Base-by-base conservation (phyloP, 805 yeast species). In the Clavispora carvajalis region DNA sequence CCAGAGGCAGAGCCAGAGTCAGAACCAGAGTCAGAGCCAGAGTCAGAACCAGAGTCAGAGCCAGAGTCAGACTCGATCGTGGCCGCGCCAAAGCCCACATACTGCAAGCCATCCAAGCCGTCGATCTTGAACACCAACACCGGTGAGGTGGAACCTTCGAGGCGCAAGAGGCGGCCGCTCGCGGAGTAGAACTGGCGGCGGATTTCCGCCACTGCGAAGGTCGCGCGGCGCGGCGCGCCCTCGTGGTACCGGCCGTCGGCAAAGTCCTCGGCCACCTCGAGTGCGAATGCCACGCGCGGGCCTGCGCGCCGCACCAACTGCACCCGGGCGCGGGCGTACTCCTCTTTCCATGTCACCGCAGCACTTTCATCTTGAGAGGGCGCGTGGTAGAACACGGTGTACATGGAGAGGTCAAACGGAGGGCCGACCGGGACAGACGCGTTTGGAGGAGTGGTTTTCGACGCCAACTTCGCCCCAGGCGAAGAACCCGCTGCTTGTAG, bases 241-340 rank as follows among this genome's bases (percentile, higher is more conserved):
- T 84, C 85, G 53, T 85, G 95, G 52, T 82, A 85, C 40, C 91
- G 61, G 0, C 75, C 85, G 59, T 85, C 95, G 49, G 82, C 69
- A 36, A 82, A 78, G 51, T 72, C 74, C 49, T 85, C 90, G 4
- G 53, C 53, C 2, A 85, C 65, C 8, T 54, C 58, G 13, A 85
- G 43, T 4, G 53, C 58, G 54, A 81, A 82, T 9, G 53, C 38
- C 52, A 59, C 81, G 5, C 51, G 45, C 10, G 43, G 40, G 5
- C 37, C 49, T 29, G 31, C 31, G 31, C 7, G 31, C 53, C 52
- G 30, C 22, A 49, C 40, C 3, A 84, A 49, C 25, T 59, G 60
- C 0, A 78, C 74, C 39, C 57, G 53, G 24, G 82, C 75, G 40
- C 77, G 70, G 13, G 87, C 80, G 59, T 68, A 75, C 36, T 80